A percentile compares a stretch with the other conserved stretches of the same genome.
Evolutionary conservation across 768 basidiomycete genomes (phyloP).

Genomic region (Termitomyces sp.): DNA sequence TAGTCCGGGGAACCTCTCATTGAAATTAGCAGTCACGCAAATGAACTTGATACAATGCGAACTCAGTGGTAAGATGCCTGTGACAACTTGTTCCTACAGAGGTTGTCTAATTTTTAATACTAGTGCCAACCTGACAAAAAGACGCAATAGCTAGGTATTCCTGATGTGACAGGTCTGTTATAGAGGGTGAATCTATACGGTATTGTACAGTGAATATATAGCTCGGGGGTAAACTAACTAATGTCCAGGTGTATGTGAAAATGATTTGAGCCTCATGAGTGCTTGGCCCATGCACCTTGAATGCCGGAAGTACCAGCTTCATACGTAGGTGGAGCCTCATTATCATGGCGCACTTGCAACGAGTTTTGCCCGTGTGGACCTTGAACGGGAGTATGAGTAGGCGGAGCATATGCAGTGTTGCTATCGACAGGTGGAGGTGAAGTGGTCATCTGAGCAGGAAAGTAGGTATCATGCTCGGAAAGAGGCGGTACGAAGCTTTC

Average conservation of each 20-base stretch:
- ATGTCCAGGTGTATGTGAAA: background rate
- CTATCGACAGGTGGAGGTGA: conserved; percentile 38
- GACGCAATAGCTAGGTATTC: background rate
- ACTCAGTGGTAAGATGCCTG: too few relatives aligned
- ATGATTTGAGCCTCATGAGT: conserved; percentile 11
- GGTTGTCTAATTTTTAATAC: background rate
- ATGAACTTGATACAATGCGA: too few relatives aligned
- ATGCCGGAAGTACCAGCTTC: conserved; percentile 46
- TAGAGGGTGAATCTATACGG: background rate
- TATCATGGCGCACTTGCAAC: conserved; percentile 19
- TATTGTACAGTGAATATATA: conserved; percentile 4
- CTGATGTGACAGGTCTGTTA: background rate
- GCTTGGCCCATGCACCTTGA: conserved; percentile 52
- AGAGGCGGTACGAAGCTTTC: conserved; percentile 35
- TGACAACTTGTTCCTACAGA: too few relatives aligned
- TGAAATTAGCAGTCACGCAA: too few relatives aligned
- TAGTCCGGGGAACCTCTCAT: too few relatives aligned
- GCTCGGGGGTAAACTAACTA: background rate
- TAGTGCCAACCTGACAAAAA: background rate
- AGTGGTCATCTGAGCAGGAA: conserved; percentile 18
- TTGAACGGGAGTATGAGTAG: conserved; percentile 32
- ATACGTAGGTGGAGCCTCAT: conserved; percentile 65
- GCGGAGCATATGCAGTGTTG: conserved; percentile 17
- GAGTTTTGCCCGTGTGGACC: conserved; percentile 35
- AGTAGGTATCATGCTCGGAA: conserved; percentile 20